Evolutionary conservation across 495 filamentous ascomycete species (phyloP).

Genomic region (Neurospora cerealis): DNA sequence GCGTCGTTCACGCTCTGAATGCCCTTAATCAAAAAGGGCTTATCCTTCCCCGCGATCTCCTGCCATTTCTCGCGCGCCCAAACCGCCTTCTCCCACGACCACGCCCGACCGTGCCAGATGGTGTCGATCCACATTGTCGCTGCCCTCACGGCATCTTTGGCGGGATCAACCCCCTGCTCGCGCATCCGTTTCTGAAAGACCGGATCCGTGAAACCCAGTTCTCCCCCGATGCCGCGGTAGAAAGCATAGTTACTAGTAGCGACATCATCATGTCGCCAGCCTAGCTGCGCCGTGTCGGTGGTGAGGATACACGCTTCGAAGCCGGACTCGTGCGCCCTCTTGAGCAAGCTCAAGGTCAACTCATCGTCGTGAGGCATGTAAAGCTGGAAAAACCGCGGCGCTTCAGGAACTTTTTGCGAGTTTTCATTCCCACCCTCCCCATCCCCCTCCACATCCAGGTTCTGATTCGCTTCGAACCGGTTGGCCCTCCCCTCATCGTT

Average conservation of each 20-base stretch:
- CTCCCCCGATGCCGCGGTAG: slow-evolving; percentile 36
- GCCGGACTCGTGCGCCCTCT: slow-evolving; percentile 50
- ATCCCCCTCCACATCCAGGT: background rate
- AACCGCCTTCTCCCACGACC: slow-evolving; percentile 49
- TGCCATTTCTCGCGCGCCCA: slow-evolving; percentile 46
- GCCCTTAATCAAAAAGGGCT: slow-evolving; percentile 44
- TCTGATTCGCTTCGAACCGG: background rate
- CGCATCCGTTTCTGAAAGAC: slow-evolving; percentile 42
- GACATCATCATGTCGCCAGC: slow-evolving; percentile 55
- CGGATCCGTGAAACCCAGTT: slow-evolving; percentile 47
- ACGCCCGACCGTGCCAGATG: slow-evolving; percentile 40
- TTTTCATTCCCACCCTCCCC: background rate
- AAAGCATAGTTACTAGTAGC: slow-evolving; percentile 52
- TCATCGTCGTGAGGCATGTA: slow-evolving; percentile 56
- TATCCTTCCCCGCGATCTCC: slow-evolving; percentile 21
- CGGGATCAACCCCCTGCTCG: slow-evolving; percentile 16
- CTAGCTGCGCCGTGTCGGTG: slow-evolving; percentile 49
- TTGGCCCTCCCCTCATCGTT: background rate
- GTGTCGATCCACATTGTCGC: slow-evolving; percentile 37
- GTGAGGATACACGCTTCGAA: slow-evolving; percentile 51
- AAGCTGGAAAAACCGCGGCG: slow-evolving; percentile 50
- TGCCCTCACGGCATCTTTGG: slow-evolving; percentile 15
- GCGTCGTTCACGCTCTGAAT: slow-evolving; percentile 28
- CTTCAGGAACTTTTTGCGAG: background rate
- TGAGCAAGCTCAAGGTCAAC: slow-evolving; percentile 49